Base-by-base conservation (phyloP, 805 yeast species). In the Spencermartinsiella europaea region DNA sequence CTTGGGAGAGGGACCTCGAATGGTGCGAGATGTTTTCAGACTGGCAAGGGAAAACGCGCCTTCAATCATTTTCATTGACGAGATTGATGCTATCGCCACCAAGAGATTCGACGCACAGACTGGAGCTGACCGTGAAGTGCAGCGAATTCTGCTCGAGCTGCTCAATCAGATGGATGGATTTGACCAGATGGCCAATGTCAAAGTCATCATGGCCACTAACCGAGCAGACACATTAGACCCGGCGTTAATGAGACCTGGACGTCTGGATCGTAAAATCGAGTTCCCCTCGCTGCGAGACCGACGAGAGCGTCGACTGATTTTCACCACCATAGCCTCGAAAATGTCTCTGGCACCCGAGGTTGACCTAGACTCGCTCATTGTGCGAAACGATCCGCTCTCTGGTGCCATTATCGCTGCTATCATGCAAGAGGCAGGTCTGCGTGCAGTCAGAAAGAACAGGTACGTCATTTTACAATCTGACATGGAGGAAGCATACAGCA, bases 211-310 rank as follows among this genome's bases (percentile, higher is more conserved):
- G 99, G 99, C 99, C 36, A 93, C 99, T 10, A 93, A 93, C 70
- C 85, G 99, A 72, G 96, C 96, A n/a, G 99, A 93, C 65, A 93
- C 99, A 1, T 78, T 93, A 58, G 99, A 93, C 69, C 99, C 99
- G 3, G 99, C 99, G 10, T 74, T 93, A 57, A 79, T 93, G 67
- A 85, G 99, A 72, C 97, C 99, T 16, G 99, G 99, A 56, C 85
- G 99, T 72, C 77, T 93, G 66, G 99, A 93, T 69, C 80, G 99
- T 68, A 95, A 95, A 69, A 95, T 93, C 58, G 99, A 93, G 69
- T 95, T 93, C 69, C 99, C 99, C 42, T 81, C 88, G 17, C 75
- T 93, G 66, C 85, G 95, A 62, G 99, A 93, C 66, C 82, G 99
- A 71, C 84, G 99, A 71, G 99, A 93, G 66, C 85, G 99, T 68